Conservation (phyloP, 1,139 yeast species). For the Magnusiomyces sp. region DNA sequence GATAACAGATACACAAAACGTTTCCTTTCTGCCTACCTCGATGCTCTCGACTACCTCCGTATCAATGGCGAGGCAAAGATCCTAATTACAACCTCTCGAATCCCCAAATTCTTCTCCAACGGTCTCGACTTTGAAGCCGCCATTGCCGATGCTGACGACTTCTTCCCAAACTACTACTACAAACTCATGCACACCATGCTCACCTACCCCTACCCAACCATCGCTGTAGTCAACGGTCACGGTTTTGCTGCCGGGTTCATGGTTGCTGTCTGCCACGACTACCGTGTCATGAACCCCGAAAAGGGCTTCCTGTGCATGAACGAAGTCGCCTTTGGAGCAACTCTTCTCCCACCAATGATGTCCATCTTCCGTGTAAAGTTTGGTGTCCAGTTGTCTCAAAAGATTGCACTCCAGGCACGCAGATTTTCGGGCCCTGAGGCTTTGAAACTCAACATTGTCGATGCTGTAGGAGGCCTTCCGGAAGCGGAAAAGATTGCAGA, state of each 20-base stretch:
- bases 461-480: constrained; percentile 28
- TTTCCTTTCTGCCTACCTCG: constrained; percentile 27
- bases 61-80: constrained; percentile 25
- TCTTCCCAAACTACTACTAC: constrained; percentile 29
- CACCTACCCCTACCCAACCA: constrained; percentile 35
- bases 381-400: constrained; percentile 26
- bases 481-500: constrained; percentile 28
- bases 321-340: constrained; percentile 34
- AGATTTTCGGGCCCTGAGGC: constrained; percentile 31
- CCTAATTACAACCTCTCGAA: constrained; percentile 31
- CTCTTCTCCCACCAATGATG: constrained; percentile 30
- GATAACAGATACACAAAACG: constrained; percentile 32
- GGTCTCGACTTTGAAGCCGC: constrained; percentile 35
- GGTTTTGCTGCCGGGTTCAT: constrained; percentile 37
- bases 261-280: constrained; percentile 34
- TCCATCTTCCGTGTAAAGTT: constrained; percentile 28
- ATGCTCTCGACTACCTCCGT: constrained; percentile 28
- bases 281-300: constrained; percentile 33
- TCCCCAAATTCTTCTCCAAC: constrained; percentile 33
- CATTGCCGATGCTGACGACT: constrained; percentile 26
- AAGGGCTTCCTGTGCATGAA: constrained; percentile 35
- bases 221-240: constrained; percentile 35
- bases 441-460: constrained; percentile 25
- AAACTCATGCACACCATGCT: constrained; percentile 28
- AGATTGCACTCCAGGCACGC: constrained; percentile 29